Evolutionary conservation across 2,329 filamentous ascomycete species (phyloP), one percentile per base, ranked within the genome.

Genomic region (Trichoderma sp.): DNA sequence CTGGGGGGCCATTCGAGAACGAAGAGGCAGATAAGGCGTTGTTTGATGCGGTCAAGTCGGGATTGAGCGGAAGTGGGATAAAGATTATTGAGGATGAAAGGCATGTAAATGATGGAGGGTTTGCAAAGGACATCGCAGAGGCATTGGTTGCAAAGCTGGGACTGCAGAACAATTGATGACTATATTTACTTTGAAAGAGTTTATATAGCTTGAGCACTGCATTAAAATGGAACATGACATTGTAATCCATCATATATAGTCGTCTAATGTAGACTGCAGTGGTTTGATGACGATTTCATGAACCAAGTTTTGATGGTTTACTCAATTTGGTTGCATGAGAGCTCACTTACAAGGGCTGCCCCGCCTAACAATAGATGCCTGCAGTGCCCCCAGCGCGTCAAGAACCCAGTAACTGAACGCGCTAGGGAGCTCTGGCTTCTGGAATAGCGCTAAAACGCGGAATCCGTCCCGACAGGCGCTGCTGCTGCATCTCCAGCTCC

Each of bases 1-100:
- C 82, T 1, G 88, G 84, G 0, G 85, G 84, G 5, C 82, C 85
- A 0, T 93, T 92, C 74, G 82, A 86, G 74, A 76, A 86, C 77
- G 66, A 58, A 7, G 70, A 77, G 7, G 82, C 83, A 0, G 83
- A 86, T 23, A 84, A 80, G 1, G 85, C 81, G 3, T 81, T 88
- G 0, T 92, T 91, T 75, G 80, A 84, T 0, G 81, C 84, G 0
- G 78, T 93, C 17, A 82, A 80, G 62, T 74, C 81, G 0, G 87
- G 84, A 0, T 78, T 92, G 23, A 68, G 80, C 15, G 85, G 79
- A 0, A 87, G 80, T 23, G 81, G 80, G 0, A 86, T 92, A 17
- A 73, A 79, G 9, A 78, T 91, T 1, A 78, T 86, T 3, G 81
- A 87, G 50, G 84, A 88, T 68, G 76, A 81, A 11, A 80, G 84